Conservation (phyloP, 2,329 filamentous ascomycete genomes). For the Alternaria metachromatica region DNA sequence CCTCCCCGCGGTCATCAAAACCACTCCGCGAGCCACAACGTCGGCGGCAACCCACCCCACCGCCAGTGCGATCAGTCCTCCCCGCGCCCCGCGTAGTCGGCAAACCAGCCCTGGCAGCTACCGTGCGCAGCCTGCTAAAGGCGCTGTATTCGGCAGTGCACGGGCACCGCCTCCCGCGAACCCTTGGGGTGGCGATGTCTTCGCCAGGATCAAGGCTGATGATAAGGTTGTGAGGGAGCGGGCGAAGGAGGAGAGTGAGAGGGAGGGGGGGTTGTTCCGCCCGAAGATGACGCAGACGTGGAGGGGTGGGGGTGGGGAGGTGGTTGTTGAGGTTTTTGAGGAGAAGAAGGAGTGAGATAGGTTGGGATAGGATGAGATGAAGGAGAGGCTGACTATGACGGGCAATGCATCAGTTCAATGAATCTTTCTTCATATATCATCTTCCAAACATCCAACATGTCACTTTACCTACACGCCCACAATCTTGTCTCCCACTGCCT, state of each 20-base stretch:
- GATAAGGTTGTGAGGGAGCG: background rate
- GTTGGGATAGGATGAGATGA: background rate
- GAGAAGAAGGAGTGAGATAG: background rate
- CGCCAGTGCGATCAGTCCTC: accelerated
- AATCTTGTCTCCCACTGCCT: slow-evolving; percentile 26
- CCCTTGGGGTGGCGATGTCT: background rate
- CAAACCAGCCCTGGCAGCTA: background rate
- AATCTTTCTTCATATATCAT: background rate
- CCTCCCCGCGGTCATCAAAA: background rate
- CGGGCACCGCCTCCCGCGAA: background rate
- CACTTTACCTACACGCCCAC: background rate
- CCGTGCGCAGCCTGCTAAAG: background rate
- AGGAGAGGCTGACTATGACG: too few relatives aligned
- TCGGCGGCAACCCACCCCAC: background rate
- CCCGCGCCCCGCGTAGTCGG: background rate
- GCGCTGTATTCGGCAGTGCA: background rate
- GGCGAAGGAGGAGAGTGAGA: background rate
- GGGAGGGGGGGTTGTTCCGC: background rate
- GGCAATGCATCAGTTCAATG: too few relatives aligned
- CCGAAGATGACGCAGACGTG: background rate
- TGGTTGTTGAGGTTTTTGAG: background rate
- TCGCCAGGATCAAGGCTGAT: background rate
- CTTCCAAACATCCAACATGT: too few relatives aligned
- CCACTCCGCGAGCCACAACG: accelerated
- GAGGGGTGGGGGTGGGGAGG: background rate